phyloP scores from a whole-genome alignment of 352 stramenopile species.

The Phytophthora agathidicida region DNA sequence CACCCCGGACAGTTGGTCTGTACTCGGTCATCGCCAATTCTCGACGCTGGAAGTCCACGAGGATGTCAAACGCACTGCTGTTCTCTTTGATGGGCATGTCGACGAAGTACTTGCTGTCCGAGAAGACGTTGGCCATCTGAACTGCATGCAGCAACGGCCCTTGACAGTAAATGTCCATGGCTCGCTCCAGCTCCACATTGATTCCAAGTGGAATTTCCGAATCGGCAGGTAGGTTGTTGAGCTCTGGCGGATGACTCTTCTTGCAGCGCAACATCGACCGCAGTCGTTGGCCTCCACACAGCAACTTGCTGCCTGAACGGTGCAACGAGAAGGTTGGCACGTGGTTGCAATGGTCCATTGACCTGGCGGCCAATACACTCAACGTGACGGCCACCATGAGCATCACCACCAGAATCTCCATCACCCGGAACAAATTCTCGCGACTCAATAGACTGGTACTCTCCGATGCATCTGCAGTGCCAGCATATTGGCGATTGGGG shows the following conservation, averaged over 20 bases:
- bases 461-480: neutral
- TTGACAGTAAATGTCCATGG: slow-evolving; percentile 81
- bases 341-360: slow-evolving; percentile 9
- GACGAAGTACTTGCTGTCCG: slow-evolving; percentile 93
- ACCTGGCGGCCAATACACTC: slow-evolving; percentile 23
- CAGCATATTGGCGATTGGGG: neutral
- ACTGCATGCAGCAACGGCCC: slow-evolving; percentile 71
- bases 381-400: slow-evolving; percentile 17
- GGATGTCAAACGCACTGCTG: slow-evolving; percentile 70
- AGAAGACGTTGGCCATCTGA: slow-evolving; percentile 80
- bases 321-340: slow-evolving; percentile 29
- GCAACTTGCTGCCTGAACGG: slow-evolving; percentile 31
- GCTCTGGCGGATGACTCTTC: slow-evolving; percentile 24
- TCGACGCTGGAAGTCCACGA: slow-evolving; percentile 70
- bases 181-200: slow-evolving; percentile 55
- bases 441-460: neutral
- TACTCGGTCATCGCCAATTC: slow-evolving; percentile 65
- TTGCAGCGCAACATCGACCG: slow-evolving; percentile 32
- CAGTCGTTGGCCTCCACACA: slow-evolving; percentile 30
- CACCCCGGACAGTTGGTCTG: slow-evolving; percentile 14
- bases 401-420: slow-evolving; percentile 35
- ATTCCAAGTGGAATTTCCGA: slow-evolving; percentile 26
- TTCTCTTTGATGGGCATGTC: slow-evolving; percentile 92
- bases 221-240: slow-evolving; percentile 20
- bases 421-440: slow-evolving; percentile 5